Evolutionary conservation across 768 basidiomycete genomes (phyloP).

Genomic region (Boletus bicolor): DNA sequence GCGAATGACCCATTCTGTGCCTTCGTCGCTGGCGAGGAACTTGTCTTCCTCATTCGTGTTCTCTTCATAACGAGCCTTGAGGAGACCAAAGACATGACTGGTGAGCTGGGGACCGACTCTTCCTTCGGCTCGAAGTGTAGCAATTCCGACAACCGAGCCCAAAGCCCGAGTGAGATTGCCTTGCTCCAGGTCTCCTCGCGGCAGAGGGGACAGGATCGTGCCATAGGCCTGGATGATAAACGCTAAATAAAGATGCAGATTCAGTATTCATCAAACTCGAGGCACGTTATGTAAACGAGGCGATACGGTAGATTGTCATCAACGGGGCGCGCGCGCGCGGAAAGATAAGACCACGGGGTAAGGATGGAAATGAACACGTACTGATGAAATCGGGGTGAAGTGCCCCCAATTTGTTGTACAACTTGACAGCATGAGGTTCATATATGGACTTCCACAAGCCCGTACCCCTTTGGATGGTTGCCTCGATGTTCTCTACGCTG

Average conservation of each 20-base stretch:
- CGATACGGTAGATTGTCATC: slow-evolving; percentile 30
- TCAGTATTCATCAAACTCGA: slow-evolving; percentile 31
- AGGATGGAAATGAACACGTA: slow-evolving; percentile 44
- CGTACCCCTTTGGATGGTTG: slow-evolving; percentile 64
- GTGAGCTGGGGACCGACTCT: slow-evolving; percentile 83
- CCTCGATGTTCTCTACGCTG: slow-evolving; percentile 61
- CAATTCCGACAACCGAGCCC: slow-evolving; percentile 81
- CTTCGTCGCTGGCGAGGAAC: slow-evolving; percentile 83
- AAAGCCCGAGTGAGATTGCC: slow-evolving; percentile 83
- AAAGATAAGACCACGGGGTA: slow-evolving; percentile 36
- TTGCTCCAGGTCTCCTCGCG: slow-evolving; percentile 64
- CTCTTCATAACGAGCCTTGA: slow-evolving; percentile 70
- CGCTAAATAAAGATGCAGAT: slow-evolving; percentile 42
- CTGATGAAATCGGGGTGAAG: slow-evolving; percentile 95
- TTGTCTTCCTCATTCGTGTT: slow-evolving; percentile 65
- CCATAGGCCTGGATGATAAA: slow-evolving; percentile 89
- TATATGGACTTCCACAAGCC: slow-evolving; percentile 86
- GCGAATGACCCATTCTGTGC: slow-evolving; percentile 84
- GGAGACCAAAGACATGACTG: slow-evolving; percentile 86
- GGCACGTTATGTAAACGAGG: slow-evolving; percentile 32
- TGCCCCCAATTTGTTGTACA: slow-evolving; percentile 78
- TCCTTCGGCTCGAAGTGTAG: slow-evolving; percentile 80
- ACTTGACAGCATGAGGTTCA: slow-evolving; percentile 83
- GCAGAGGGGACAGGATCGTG: slow-evolving; percentile 70
- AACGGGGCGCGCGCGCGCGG: slow-evolving; percentile 1